Base-by-base conservation (phyloP, 352 stramenopile species). In the Globisporangium paroecandrum region DNA sequence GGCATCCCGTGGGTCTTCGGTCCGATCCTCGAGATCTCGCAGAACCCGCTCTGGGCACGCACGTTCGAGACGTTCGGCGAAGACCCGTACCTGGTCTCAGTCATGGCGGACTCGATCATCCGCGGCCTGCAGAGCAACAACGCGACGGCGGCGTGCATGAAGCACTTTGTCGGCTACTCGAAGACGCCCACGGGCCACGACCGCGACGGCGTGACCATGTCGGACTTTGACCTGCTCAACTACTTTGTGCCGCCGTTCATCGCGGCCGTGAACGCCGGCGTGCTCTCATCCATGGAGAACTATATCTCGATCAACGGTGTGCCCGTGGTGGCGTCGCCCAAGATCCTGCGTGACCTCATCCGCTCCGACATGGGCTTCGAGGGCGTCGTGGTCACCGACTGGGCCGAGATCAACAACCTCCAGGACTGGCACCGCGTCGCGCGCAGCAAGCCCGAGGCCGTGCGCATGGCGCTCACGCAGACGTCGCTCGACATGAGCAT, bases 11-110 rank as follows among this genome's bases (percentile, higher is more conserved):
- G 90, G 91, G 56, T 98, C 1, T 98, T 98, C 78, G 81, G 75
- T 1, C 94, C 94, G 0, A 91, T 98, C 24, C 77, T 93, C 13
- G 87, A 95, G 62, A 76, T 98, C 57, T 87, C 86, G 1, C 85
- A 90, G 62, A 93, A 97, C 64, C 85, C 91, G 1, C 76, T 93
- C 10, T 98, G 94, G 93, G 69, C 86, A 1, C 79, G 94, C n/a
- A 93, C 95, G 10, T 98, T 89, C 67, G 95, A 98, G 73, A 98
- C 93, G 13, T 98, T 98, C 76, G 92, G 95, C 5, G 91, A 98
- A 82, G 92, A 98, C 67, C 89, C 91, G n/a, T 69, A 90, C 41
- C 32, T 97, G 7, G 90, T 91, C 0, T 85, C 88, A 0, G 70
- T 86, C 51, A 93, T 98, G 83, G 91, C 81, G 1, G 72, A 82